Conservation (phyloP, 2,329 filamentous ascomycete genomes). For the Colletotrichum musicola region DNA sequence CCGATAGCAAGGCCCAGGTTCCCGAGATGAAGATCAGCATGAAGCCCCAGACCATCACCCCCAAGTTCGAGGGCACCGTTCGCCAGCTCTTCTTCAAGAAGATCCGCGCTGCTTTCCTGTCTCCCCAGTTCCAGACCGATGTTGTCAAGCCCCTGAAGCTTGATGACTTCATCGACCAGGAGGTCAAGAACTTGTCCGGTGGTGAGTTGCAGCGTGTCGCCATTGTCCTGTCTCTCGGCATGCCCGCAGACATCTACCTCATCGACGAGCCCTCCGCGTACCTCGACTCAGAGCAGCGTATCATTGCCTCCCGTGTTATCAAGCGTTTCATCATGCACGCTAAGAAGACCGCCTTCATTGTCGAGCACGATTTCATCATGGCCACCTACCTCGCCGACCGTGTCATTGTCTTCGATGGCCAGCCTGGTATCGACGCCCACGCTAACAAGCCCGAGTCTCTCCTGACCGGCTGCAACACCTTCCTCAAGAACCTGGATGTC, state of each 20-base stretch:
- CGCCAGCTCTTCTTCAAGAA: constrained; percentile 99
- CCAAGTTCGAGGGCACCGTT: constrained; percentile 97
- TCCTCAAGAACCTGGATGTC: constrained; percentile 96
- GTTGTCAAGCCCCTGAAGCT: constrained; percentile 99
- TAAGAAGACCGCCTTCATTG: constrained; percentile 99
- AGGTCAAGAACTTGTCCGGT: constrained; percentile 98
- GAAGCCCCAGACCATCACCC: constrained; percentile 99
- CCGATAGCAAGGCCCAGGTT: constrained; percentile 81
- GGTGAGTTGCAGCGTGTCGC: constrained; percentile 99
- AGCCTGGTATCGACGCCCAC: constrained; percentile 88
- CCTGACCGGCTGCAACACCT: constrained; percentile 94
- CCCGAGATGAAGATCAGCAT: constrained; percentile 98
- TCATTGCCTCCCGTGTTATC: constrained; percentile 95
- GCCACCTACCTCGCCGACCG: constrained; percentile 82
- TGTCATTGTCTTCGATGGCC: constrained; percentile 97
- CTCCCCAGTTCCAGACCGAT: constrained; percentile 98
- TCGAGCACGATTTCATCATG: constrained; percentile 99
- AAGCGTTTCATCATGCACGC: constrained; percentile 99
- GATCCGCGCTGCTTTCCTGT: constrained; percentile 97
- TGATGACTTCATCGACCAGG: constrained; percentile 99
- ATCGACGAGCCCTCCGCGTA: constrained; percentile 99
- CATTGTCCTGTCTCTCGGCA: constrained; percentile 94
- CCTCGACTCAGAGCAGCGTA: constrained; percentile 98
- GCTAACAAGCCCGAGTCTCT: constrained; percentile 93
- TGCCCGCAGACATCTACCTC: constrained; percentile 97